Evolutionary conservation across 129 eudicot species (phyloP).

Genomic region (sunflower (Helianthus annuus)): HanXRQr2.0-SUNRISE NC_035435.2:136971332-136971831

Average conservation of each 20-base stretch:
- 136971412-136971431: constrained; percentile 99
- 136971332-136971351: constrained; percentile 77
- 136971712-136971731: neutral
- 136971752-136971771: neutral
- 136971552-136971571: neutral
- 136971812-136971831: neutral
- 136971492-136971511: neutral
- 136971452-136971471: constrained; percentile 97
- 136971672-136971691: neutral
- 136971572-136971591: neutral
- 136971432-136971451: constrained; percentile 98
- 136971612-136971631: neutral
- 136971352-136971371: constrained; percentile 97
- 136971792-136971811: neutral
- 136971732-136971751: neutral
- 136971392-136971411: constrained; percentile 94
- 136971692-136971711: neutral
- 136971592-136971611: constrained; percentile 1
- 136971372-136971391: constrained; percentile 95
- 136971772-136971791: neutral
- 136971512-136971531: neutral
- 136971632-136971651: neutral
- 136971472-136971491: constrained; percentile 54
- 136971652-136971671: neutral
- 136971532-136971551: neutral